phyloP scores from a whole-genome alignment of 192 early-diverging fungal species.

The Coemansia aciculifera region DNA sequence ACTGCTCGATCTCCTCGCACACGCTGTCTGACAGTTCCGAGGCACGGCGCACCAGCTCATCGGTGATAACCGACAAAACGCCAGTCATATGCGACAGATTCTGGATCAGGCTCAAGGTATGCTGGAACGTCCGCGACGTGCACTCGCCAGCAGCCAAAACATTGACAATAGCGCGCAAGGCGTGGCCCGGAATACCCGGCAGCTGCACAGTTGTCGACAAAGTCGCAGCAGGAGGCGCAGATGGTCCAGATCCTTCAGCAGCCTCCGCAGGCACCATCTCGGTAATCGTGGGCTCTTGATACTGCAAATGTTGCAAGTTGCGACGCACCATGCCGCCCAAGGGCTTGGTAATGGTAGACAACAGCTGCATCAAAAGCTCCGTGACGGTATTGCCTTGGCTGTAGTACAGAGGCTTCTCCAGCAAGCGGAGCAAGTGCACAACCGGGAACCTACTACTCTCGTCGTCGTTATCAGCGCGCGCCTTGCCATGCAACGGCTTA shows the following conservation, averaged over 20 bases:
- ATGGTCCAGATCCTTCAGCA: constrained; percentile 3
- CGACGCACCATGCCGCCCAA: constrained; percentile 63
- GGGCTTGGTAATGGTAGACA: constrained; percentile 77
- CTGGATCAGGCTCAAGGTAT: constrained; percentile 86
- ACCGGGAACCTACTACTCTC: constrained; percentile 57
- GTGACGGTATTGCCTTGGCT: constrained; percentile 71
- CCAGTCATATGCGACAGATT: constrained; percentile 74
- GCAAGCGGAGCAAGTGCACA: constrained; percentile 77
- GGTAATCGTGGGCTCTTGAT: not conserved
- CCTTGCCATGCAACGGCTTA: constrained; percentile 31
- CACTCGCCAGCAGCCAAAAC: constrained; percentile 88
- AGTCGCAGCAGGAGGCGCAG: not conserved
- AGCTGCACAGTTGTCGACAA: constrained; percentile 56
- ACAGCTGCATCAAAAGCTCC: constrained; percentile 85
- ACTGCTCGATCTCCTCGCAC: constrained; percentile 65
- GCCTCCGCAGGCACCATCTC: not conserved
- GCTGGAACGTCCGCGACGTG: constrained; percentile 92
- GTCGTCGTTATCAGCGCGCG: constrained; percentile 68
- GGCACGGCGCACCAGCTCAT: constrained; percentile 74
- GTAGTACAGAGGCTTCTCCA: constrained; percentile 82
- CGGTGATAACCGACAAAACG: constrained; percentile 71
- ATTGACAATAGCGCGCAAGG: constrained; percentile 82
- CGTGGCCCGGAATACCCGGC: constrained; percentile 79
- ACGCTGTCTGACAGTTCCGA: constrained; percentile 70
- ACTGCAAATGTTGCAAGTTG: constrained; percentile 40